These are phyloP conservation scores for Carex kokanica DNA, from an alignment of 176 grass and related monocot species.

Conservation along the genomic window DNA sequence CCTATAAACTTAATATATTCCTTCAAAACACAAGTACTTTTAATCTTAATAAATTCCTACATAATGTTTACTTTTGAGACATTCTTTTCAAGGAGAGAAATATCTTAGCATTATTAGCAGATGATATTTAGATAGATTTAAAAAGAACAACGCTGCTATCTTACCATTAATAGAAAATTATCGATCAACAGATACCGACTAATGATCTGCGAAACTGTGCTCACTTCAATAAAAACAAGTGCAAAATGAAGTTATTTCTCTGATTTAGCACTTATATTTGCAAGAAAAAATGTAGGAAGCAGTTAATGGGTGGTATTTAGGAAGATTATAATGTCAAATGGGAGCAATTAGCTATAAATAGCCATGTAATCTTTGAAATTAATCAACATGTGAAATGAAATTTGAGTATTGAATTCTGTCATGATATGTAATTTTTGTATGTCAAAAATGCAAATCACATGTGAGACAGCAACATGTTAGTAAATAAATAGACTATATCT, in stretches of 20 bases:
- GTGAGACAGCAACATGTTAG: neutral
- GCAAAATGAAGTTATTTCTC: neutral
- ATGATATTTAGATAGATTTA: neutral
- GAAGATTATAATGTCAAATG: too few relatives aligned
- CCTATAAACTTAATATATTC: too few relatives aligned
- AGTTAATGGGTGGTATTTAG: too few relatives aligned
- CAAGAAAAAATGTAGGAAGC: neutral
- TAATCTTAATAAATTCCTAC: neutral
- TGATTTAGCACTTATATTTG: neutral
- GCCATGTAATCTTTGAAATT: too few relatives aligned
- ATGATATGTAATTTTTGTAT: conserved; percentile 10
- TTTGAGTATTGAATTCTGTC: neutral
- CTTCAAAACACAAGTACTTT: too few relatives aligned
- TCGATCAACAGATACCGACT: neutral
- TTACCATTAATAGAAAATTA: neutral
- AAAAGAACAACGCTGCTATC: neutral
- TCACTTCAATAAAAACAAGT: neutral
- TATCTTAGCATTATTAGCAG: neutral
- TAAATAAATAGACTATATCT: neutral
- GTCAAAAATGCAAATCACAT: neutral
- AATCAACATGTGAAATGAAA: too few relatives aligned
- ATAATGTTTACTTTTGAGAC: too few relatives aligned
- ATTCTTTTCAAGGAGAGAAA: too few relatives aligned
- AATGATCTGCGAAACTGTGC: too few relatives aligned
- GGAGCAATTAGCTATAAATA: too few relatives aligned